Percentiles rank a stretch among this genome's conserved stretches.
These are phyloP conservation scores for Pestalotiopsis sp. DNA, from an alignment of 2,329 filamentous ascomycete species.

Conservation along the genomic window DNA sequence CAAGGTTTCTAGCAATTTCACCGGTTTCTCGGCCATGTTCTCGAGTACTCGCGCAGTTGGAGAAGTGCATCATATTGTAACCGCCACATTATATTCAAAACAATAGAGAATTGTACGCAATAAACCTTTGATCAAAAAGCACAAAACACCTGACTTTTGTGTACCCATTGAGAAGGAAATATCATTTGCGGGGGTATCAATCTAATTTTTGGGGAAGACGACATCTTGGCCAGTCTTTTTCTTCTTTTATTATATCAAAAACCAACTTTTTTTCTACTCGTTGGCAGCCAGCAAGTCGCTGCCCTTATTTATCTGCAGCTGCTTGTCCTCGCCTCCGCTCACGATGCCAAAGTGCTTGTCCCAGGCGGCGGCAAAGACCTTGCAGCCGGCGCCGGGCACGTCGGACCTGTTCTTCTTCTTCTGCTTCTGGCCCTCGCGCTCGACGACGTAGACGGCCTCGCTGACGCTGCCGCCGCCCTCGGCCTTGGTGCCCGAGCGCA, in stretches of 20 bases:
- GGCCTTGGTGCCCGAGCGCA: slow-evolving; percentile 59
- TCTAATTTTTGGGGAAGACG: not conserved
- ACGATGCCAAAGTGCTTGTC: slow-evolving; percentile 86
- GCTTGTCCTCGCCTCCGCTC: slow-evolving; percentile 90
- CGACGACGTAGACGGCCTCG: slow-evolving; percentile 75
- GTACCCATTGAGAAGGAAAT: not conserved
- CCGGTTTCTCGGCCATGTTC: too few species aligned
- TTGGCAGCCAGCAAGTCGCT: slow-evolving; percentile 46
- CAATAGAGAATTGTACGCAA: too few species aligned
- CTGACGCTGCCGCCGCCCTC: slow-evolving; percentile 66
- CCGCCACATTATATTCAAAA: too few species aligned
- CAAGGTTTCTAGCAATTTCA: too few species aligned
- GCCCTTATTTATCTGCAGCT: slow-evolving; percentile 85
- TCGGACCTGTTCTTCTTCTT: slow-evolving; percentile 62
- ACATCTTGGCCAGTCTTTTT: not conserved
- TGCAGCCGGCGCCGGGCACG: slow-evolving; percentile 78
- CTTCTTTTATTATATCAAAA: not conserved
- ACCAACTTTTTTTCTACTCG: not conserved
- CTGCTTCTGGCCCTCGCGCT: slow-evolving; percentile 68
- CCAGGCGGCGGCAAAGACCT: slow-evolving; percentile 90
- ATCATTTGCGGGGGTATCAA: slow-evolving; percentile 11
- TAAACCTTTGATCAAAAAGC: not conserved
- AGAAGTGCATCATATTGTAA: too few species aligned
- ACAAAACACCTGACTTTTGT: not conserved
- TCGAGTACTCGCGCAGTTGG: too few species aligned